Evolutionary conservation across 257 asterid genomes (phyloP), one percentile per base, ranked within the genome.

Genomic region (Gardenia jasminoides): DNA sequence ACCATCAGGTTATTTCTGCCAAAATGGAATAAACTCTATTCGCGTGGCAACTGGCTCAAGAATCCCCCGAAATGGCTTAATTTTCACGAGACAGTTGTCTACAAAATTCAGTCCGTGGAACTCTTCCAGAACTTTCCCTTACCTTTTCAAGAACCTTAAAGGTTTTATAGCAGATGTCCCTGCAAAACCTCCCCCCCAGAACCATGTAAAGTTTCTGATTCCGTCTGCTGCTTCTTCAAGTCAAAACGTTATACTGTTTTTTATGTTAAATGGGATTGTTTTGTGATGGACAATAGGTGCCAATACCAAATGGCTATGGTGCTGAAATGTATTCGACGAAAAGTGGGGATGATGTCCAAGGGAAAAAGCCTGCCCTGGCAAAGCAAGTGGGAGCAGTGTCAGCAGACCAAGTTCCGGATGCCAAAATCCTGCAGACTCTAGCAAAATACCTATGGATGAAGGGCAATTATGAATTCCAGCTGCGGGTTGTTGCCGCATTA

Each of bases 391-490:
- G 46, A 22, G 88, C 43, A 66, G 79, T 73, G 76, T 20, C 91
- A 7, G 86, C 71, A 1, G 94, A 83, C 79, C 89, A 87, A 80
- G 85, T 87, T 70, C 72, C 92, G 52, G 83, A 89, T 81, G 80
- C 90, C 31, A 87, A 84, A 86, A 92, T 96, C 75, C 72, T 96
- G 64, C 83, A 85, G 47, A 93, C 97, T 69, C 87, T 96, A 10
- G 91, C 92, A 7, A 90, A 90, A 67, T 93, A 90, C 83, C 26
- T 96, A 78, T 96, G 99, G 99, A 93, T 88, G 97, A 92, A 90
- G 84, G 99, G 92, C 78, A 96, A 92, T 86, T 28, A 74, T 43
- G 99, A 96, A 81, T 96, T 90, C 77, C 87, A 91, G 79, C 66
- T 92, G 33, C 91, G 99, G 41, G 97, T 96, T 43, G 39, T 96